Evolutionary conservation across 2,329 filamentous ascomycete species (phyloP).

Genomic region (Penicillium sp.): DNA sequence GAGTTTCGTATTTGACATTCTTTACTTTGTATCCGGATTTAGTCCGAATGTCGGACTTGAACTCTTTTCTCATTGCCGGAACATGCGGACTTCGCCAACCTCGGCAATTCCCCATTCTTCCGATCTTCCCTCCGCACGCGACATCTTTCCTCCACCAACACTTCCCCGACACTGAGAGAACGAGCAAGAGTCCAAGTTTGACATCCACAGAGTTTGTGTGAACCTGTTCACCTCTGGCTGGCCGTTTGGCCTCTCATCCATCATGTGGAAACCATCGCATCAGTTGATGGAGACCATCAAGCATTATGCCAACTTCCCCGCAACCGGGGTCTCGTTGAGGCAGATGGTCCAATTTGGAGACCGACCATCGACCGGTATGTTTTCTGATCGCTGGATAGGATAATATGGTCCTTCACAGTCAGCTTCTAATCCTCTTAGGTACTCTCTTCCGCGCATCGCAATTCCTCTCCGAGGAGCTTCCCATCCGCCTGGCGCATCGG

Average conservation of each 20-base stretch:
- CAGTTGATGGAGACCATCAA: slow-evolving; percentile 94
- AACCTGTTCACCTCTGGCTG: slow-evolving; percentile 14
- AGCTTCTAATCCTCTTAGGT: slow-evolving; percentile 48
- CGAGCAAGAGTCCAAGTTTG: too few relatives aligned
- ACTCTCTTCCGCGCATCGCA: slow-evolving; percentile 96
- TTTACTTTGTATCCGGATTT: too few relatives aligned
- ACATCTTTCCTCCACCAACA: slow-evolving; percentile 7
- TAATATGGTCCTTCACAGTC: background rate
- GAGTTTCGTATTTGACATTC: too few relatives aligned
- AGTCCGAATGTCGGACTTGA: slow-evolving; percentile 20
- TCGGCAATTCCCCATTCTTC: slow-evolving; percentile 23
- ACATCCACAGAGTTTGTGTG: too few relatives aligned
- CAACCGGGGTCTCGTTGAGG: slow-evolving; percentile 88
- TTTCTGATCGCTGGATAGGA: too few relatives aligned
- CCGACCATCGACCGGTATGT: slow-evolving; percentile 79
- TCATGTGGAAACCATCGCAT: slow-evolving; percentile 89
- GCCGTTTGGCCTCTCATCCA: slow-evolving; percentile 29
- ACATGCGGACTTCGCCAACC: slow-evolving; percentile 13
- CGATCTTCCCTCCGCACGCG: slow-evolving; percentile 10
- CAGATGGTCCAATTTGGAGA: slow-evolving; percentile 99
- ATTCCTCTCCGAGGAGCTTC: slow-evolving; percentile 96
- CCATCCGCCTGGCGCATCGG: slow-evolving; percentile 90
- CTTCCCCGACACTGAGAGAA: slow-evolving; percentile 1
- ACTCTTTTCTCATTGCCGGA: too few relatives aligned
- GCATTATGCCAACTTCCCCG: slow-evolving; percentile 94